phyloP scores from a whole-genome alignment of 306 rosid genomes.

The Echinosophora koreensis region DNA sequence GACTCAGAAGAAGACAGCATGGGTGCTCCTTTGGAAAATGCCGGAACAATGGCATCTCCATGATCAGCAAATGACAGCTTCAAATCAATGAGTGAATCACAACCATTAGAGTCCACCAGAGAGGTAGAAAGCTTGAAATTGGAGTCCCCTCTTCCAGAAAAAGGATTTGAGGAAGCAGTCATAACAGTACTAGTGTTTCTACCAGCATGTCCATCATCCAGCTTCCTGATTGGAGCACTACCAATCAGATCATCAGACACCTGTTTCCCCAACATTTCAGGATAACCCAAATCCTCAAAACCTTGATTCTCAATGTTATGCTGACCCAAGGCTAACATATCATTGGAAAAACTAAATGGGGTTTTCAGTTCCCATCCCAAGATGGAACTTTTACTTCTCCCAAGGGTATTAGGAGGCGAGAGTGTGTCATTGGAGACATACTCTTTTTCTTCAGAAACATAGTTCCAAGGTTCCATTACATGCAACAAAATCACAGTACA shows the following conservation, averaged over 20 bases:
- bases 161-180: conserved; percentile 44
- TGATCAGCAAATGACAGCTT: conserved; percentile 71
- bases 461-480: conserved; percentile 89
- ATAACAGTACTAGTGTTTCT: conserved; percentile 46
- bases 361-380: conserved; percentile 73
- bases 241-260: conserved; percentile 50
- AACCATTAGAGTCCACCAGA: conserved; percentile 56
- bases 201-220: conserved; percentile 42
- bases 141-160: conserved; percentile 60
- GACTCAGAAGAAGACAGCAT: conserved; percentile 72
- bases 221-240: conserved; percentile 51
- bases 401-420: conserved; percentile 56
- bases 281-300: conserved; percentile 68
- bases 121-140: conserved; percentile 72
- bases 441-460: conserved; percentile 71
- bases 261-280: conserved; percentile 66
- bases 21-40: conserved; percentile 57
- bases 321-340: conserved; percentile 52
- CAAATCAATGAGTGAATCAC: conserved; percentile 81
- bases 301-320: conserved; percentile 62
- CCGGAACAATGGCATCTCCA: conserved; percentile 48
- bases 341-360: conserved; percentile 61
- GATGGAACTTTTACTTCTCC: conserved; percentile 57
- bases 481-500: conserved; percentile 36
- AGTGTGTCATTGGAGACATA: conserved; percentile 60